phyloP scores from a whole-genome alignment of 2,329 filamentous ascomycete genomes.

The Albophoma yamanashiensis region DNA sequence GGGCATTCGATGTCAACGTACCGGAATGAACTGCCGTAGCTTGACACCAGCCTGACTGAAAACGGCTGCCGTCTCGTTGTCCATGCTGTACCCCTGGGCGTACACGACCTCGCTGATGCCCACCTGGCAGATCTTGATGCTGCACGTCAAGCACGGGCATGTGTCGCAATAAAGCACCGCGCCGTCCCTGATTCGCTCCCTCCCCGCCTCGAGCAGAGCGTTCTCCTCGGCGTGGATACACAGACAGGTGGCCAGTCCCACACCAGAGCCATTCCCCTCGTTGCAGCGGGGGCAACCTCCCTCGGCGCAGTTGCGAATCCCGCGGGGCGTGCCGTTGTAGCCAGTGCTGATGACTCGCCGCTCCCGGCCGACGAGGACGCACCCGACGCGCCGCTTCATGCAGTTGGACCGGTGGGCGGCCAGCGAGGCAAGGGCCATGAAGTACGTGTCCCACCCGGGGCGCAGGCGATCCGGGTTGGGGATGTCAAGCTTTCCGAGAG shows the following conservation, averaged over 20 bases:
- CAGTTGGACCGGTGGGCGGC: conserved; percentile 89
- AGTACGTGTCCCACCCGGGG: conserved; percentile 93
- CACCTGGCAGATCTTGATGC: conserved; percentile 96
- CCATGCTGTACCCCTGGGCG: conserved; percentile 89
- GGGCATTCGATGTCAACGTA: conserved; percentile 31
- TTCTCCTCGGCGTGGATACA: conserved; percentile 99
- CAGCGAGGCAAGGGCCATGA: conserved; percentile 91
- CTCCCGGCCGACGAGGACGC: conserved; percentile 73
- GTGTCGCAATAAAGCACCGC: conserved; percentile 89
- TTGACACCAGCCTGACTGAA: conserved; percentile 75
- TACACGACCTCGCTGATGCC: conserved; percentile 95
- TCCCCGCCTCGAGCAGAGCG: conserved; percentile 83
- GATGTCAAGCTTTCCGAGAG: conserved; percentile 65
- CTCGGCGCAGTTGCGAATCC: conserved; percentile 81
- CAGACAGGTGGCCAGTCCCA: conserved; percentile 73
- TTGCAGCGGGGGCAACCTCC: conserved; percentile 90
- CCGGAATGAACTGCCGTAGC: conserved; percentile 79
- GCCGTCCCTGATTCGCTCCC: conserved; percentile 76
- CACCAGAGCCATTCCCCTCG: conserved; percentile 55
- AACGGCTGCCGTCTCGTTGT: conserved; percentile 70
- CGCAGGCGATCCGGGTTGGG: conserved; percentile 69
- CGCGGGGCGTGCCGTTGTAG: conserved; percentile 94
- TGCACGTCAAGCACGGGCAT: conserved; percentile 94
- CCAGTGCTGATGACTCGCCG: conserved; percentile 87
- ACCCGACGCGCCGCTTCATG: conserved; percentile 95